Evolutionary conservation across 1,284 basidiomycete genomes (phyloP).

Genomic region (Inonotus obliquus): DNA sequence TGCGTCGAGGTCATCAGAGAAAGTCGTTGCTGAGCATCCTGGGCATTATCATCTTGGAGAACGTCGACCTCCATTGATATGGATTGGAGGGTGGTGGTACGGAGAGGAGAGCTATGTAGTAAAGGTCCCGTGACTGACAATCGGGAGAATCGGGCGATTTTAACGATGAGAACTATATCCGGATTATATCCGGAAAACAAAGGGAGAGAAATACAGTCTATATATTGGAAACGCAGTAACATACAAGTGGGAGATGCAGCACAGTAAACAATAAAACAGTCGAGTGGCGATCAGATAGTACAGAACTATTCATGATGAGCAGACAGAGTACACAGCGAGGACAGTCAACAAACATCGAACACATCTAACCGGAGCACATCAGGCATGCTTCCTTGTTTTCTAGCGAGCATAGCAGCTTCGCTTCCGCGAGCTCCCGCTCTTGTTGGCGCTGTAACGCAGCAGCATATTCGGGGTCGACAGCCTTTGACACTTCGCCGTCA

Average conservation of each 20-base stretch:
- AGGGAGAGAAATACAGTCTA: no score
- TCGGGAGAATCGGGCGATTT: neutral
- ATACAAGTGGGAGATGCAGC: no score
- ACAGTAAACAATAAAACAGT: neutral
- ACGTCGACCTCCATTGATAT: neutral
- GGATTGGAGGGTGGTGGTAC: no score
- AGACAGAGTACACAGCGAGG: neutral
- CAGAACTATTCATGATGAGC: neutral
- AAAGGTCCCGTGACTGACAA: no score
- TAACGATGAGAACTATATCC: no score
- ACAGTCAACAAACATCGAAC: neutral
- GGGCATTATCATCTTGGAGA: neutral
- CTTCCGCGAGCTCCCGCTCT: conserved; percentile 77
- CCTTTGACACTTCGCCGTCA: conserved; percentile 44
- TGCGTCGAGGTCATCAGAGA: neutral
- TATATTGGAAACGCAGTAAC: no score
- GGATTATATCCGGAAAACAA: neutral
- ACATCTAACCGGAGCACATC: conserved; percentile 74
- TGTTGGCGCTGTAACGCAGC: conserved; percentile 72
- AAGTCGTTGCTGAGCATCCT: neutral
- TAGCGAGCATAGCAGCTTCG: conserved; percentile 75
- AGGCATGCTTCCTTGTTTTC: conserved; percentile 88
- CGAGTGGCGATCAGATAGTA: neutral
- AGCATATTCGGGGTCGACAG: conserved; percentile 77
- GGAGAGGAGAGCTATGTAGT: no score